Evolutionary conservation across 768 basidiomycete genomes (phyloP), one percentile per base, ranked within the genome.

Genomic region (Leucosporidium scottii): DNA sequence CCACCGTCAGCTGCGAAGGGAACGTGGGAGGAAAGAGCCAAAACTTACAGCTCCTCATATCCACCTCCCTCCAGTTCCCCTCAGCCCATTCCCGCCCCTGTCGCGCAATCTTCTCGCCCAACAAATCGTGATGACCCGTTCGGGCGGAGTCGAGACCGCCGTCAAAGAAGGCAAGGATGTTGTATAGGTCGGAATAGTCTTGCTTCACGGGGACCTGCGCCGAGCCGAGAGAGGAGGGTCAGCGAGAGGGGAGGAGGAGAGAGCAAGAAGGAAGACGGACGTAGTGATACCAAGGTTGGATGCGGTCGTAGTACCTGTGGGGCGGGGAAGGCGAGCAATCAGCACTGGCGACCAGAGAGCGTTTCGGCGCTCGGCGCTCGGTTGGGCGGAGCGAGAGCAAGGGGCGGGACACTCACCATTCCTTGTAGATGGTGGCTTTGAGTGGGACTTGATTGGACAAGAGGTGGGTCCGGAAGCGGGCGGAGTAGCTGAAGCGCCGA

Each of bases 351-450:
- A 44, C n/a, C n/a, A n/a, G n/a, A n/a, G n/a, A n/a, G n/a, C n/a
- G 39, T 2, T 44, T 44, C 39, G 39, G 34, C 34, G 8, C 39
- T 44, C 39, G 39, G 13, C 39, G 39, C 39, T 44, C 39, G 15
- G 39, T 3, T 44, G 5, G 6, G 34, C 8, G 3, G 13, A 15
- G 39, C 39, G 39, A 9, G 8, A 15, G 39, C 39, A 10, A 34
- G 34, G 34, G 34, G 34, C 6, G 39, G 39, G 15, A 44, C 3
- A 44, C 39, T 44, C 39, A 44, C 39, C 85, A 97, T 77, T 97
- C 94, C 48, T 87, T 85, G 76, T 94, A 94, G 4, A 96, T 86
- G 0, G 91, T 93, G 25, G 88, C 83, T 79, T 98, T 97, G 39
- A 59, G 58, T 2, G 28, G n/a, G 23, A 59, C 31, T n/a, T 44